Percentiles rank a stretch among this genome's conserved stretches.
These are phyloP conservation scores for Porphyrellus cyaneotinctus DNA, from an alignment of 768 basidiomycete genomes.

Conservation along the genomic window DNA sequence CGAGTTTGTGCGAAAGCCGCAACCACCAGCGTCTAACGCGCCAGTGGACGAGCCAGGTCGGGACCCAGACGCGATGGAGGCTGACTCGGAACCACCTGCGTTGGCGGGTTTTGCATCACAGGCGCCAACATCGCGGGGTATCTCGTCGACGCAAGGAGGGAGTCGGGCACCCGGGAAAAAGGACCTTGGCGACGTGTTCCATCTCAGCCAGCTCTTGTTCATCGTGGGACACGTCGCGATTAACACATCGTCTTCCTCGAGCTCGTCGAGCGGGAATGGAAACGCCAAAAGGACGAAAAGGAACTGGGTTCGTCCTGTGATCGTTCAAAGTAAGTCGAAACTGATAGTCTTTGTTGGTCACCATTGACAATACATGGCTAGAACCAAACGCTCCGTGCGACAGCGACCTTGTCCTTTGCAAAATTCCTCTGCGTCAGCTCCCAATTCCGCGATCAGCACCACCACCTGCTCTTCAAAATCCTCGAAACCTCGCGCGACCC, in stretches of 20 bases:
- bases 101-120: constrained; percentile 21
- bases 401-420: constrained; percentile 84
- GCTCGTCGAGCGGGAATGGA: constrained; percentile 93
- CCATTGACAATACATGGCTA: constrained; percentile 31
- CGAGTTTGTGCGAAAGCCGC: constrained; percentile 28
- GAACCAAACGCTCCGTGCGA: constrained; percentile 83
- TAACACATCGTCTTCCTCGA: constrained; percentile 95
- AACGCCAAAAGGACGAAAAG: constrained; percentile 90
- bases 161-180: constrained; percentile 28
- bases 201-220: constrained; percentile 90
- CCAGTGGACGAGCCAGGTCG: constrained; percentile 29
- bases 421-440: constrained; percentile 97
- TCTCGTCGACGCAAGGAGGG: constrained; percentile 7
- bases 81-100: constrained; percentile 32
- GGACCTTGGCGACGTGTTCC: constrained; percentile 78
- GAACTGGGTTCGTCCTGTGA: constrained; percentile 54
- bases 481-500: constrained; percentile 89
- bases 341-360: neutral
- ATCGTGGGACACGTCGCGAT: constrained; percentile 95
- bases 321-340: too few species aligned
- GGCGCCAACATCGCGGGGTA: too few species aligned
- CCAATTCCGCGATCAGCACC: constrained; percentile 87
- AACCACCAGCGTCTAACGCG: constrained; percentile 1
- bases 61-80: constrained; percentile 52
- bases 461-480: constrained; percentile 87